Evolutionary conservation across 305 asterid genomes (phyloP).

Genomic region (Fraxinus greggii): DNA sequence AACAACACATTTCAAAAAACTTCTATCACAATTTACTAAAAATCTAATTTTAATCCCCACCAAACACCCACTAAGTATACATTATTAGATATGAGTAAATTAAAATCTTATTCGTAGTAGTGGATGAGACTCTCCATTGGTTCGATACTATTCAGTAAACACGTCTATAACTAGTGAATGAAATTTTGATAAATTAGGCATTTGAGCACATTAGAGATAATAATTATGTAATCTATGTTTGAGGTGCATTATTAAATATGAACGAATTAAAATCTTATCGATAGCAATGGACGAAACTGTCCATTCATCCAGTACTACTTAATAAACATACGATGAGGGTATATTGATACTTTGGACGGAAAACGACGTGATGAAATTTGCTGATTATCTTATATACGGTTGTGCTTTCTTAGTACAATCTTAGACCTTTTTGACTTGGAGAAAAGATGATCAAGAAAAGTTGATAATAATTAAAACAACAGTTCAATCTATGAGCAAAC

Average conservation of each 20-base stretch:
- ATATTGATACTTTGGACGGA: not conserved
- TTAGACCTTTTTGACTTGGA: conserved; percentile 29
- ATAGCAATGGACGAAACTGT: not conserved
- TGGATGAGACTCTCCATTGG: not conserved
- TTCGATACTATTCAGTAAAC: not conserved
- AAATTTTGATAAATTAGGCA: not conserved
- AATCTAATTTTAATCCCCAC: too few relatives aligned
- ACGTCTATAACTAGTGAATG: not conserved
- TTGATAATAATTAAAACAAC: conserved; percentile 24
- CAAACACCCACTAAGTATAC: too few relatives aligned
- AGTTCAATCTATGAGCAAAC: conserved; percentile 24
- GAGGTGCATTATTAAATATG: not conserved
- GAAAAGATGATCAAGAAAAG: conserved; percentile 7
- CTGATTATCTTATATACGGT: not conserved
- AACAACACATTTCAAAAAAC: too few relatives aligned
- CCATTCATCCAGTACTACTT: not conserved
- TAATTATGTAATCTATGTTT: not conserved
- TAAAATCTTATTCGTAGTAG: not conserved
- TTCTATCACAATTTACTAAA: too few relatives aligned
- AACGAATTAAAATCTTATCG: not conserved
- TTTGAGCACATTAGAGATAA: not conserved
- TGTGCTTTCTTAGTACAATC: conserved; percentile 29
- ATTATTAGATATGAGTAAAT: not conserved
- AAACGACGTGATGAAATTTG: not conserved
- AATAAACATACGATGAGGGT: not conserved